phyloP scores from a whole-genome alignment of 2,329 filamentous ascomycete genomes.

The Macroventuria anomochaeta region DNA sequence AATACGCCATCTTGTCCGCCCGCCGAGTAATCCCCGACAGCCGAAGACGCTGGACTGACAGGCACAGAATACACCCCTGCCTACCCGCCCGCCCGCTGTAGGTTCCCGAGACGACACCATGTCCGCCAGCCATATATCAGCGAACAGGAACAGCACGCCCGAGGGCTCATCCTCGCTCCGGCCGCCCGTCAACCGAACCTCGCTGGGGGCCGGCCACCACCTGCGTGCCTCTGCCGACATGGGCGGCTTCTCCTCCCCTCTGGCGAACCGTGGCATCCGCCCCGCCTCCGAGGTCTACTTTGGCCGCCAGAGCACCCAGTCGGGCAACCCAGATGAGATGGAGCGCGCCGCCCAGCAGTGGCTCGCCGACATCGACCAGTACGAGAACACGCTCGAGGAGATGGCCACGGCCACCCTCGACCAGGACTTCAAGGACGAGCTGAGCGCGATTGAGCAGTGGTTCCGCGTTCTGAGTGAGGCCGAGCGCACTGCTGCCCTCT shows the following conservation, averaged over 20 bases:
- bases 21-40: neutral
- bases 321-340: conserved; percentile 78
- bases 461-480: conserved; percentile 97
- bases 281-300: conserved; percentile 94
- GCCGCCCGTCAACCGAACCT: conserved; percentile 77
- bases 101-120: conserved; percentile 38
- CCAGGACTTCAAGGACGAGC: conserved; percentile 99
- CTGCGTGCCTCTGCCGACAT: conserved; percentile 96
- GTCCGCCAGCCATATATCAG: conserved; percentile 57
- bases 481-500: conserved; percentile 92
- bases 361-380: conserved; percentile 98
- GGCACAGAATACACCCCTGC: conserved; percentile 1
- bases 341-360: conserved; percentile 97
- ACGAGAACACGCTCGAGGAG: conserved; percentile 97
- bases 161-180: conserved; percentile 86
- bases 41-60: neutral
- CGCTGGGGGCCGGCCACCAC: conserved; percentile 79
- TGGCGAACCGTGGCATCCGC: conserved; percentile 79
- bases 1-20: neutral
- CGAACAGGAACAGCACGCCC: conserved; percentile 95
- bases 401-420: conserved; percentile 99
- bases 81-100: neutral
- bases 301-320: conserved; percentile 72
- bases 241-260: conserved; percentile 77
- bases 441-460: conserved; percentile 99